A percentile compares a stretch with the other conserved stretches of the same genome.
These are phyloP conservation scores for Mallotus japonicus DNA, from an alignment of 441 rosid species.

Conservation along the genomic window DNA sequence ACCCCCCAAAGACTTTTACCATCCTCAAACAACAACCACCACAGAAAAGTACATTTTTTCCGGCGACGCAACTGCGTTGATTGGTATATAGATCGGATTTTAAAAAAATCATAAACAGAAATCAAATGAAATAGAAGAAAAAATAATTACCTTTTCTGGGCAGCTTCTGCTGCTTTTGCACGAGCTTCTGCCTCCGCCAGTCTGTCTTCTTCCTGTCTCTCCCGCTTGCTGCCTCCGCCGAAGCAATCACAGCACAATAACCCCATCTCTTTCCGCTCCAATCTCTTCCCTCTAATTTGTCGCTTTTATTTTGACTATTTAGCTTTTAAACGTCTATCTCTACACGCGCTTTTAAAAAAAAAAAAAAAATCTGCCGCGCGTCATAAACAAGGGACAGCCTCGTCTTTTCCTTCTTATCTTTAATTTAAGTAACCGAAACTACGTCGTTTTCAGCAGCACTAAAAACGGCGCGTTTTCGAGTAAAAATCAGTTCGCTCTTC, in stretches of 20 bases:
- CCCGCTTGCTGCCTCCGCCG: constrained; percentile 54
- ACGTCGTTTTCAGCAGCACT: too few species aligned
- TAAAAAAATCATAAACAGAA: too few species aligned
- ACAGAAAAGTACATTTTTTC: too few species aligned
- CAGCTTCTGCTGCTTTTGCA: constrained; percentile 95
- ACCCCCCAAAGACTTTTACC: too few species aligned
- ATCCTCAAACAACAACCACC: too few species aligned
- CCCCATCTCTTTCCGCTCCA: constrained; percentile 17
- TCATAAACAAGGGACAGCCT: constrained; percentile 10
- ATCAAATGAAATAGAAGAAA: too few species aligned
- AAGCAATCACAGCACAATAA: constrained; percentile 75
- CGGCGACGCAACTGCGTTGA: too few species aligned
- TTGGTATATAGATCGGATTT: too few species aligned
- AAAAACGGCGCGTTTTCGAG: too few species aligned
- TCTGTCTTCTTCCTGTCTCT: constrained; percentile 65
- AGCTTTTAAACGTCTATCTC: neutral
- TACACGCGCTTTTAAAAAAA: constrained; percentile 10
- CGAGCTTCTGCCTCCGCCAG: constrained; percentile 87
- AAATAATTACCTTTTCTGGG: constrained; percentile 60
- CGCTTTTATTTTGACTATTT: neutral
- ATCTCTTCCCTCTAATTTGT: neutral
- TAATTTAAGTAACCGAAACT: neutral
- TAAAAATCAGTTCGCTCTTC: too few species aligned
- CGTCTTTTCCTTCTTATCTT: neutral
- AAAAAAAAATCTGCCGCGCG: constrained; percentile 11